Evolutionary conservation across 139 green algal species (phyloP), one percentile per base, ranked within the genome.

Genomic region (Diplosphaera chodatii): DNA sequence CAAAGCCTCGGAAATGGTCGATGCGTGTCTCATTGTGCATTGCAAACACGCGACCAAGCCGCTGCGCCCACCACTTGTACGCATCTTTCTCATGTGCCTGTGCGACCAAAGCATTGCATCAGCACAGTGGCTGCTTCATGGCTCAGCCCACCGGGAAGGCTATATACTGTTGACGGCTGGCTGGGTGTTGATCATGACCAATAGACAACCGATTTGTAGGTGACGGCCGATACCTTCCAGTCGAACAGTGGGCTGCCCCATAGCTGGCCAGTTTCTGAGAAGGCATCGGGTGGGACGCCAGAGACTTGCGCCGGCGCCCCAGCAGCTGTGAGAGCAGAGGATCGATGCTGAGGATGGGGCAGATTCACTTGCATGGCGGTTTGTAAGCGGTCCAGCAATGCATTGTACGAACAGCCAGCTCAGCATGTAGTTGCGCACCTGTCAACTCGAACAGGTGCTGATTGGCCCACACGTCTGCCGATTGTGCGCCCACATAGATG

Each of bases 161-260:
- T 16, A 63, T 22, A 28, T 63, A n/a, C n/a, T n/a, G n/a, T n/a
- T n/a, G n/a, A n/a, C n/a, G n/a, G n/a, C n/a, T n/a, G n/a, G n/a
- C n/a, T n/a, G n/a, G n/a, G n/a, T n/a, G n/a, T n/a, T n/a, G n/a
- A n/a, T n/a, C n/a, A n/a, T n/a, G n/a, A n/a, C n/a, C n/a, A n/a
- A n/a, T n/a, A n/a, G n/a, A n/a, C n/a, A n/a, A n/a, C n/a, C n/a
- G n/a, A n/a, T n/a, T n/a, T 16, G 6, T 6, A 30, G 55, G 22
- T 28, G 10, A 63, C 71, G 0, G 22, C 6, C 2, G 6, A 85
- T n/a, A n/a, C 83, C 56, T 73, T 67, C 90, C 89, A 96, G 80
- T 96, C 83, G 84, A 97, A 99, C 56, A 99, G 87, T 0, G 95
- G 95, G 74, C 80, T 94, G 64, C 95, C 95, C 95, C 95, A 99